Evolutionary conservation across 208 protist species (phyloP).

Genomic region (Crithidia bombi): DNA sequence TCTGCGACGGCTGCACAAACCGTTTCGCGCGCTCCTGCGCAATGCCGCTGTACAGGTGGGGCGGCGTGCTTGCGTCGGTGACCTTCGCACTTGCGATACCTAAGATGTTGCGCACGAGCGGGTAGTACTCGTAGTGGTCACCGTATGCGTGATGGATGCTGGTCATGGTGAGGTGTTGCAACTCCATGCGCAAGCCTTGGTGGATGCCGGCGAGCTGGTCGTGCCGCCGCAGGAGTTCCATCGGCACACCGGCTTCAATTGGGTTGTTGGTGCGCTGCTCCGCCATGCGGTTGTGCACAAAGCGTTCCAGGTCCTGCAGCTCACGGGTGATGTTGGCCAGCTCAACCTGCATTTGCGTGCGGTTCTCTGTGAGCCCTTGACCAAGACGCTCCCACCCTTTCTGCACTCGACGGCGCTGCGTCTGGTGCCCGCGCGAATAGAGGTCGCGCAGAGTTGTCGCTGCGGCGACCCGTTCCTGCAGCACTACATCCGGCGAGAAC

Average conservation of each 20-base stretch:
- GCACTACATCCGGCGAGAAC: constrained; percentile 42
- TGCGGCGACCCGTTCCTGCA: constrained; percentile 32
- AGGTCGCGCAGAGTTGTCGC: constrained; percentile 36
- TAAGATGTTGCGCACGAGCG: constrained; percentile 32
- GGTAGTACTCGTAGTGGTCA: constrained; percentile 80
- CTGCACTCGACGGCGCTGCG: constrained; percentile 42
- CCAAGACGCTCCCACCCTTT: constrained; percentile 69
- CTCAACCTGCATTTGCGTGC: constrained; percentile 23
- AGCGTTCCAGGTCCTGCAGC: constrained; percentile 30
- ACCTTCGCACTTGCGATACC: constrained; percentile 16
- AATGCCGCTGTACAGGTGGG: constrained; percentile 1
- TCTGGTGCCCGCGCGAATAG: constrained; percentile 39
- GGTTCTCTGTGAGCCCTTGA: constrained; percentile 38
- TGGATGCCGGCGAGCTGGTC: constrained; percentile 25
- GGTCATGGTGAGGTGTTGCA: constrained; percentile 43
- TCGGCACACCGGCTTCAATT: constrained; percentile 46
- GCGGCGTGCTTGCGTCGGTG: constrained; percentile 20
- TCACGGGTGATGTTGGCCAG: constrained; percentile 32
- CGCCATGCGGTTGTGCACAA: constrained; percentile 40
- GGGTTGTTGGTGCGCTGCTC: constrained; percentile 33
- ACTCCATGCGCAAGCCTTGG: constrained; percentile 24
- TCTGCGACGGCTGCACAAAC: constrained; percentile 9
- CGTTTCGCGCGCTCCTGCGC: constrained; percentile 12
- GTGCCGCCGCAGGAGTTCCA: constrained; percentile 40
- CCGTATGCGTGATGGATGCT: constrained; percentile 54